Conservation (phyloP, 306 rosid genomes). For the Dryas alaskensis region DNA sequence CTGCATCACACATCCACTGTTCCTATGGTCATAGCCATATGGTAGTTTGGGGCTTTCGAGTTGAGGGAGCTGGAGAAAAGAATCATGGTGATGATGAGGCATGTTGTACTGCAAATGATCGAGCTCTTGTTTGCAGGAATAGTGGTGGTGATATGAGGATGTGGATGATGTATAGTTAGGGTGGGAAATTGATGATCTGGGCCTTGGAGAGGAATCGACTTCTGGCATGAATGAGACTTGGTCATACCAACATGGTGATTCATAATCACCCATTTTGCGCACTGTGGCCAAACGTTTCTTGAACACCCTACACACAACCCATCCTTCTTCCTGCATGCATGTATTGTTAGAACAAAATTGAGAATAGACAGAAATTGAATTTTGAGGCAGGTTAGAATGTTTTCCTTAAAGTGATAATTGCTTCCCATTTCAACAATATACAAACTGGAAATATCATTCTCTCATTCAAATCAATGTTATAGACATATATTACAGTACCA, state of each 20-base stretch:
- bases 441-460: too few relatives aligned
- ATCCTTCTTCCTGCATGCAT: constrained; percentile 62
- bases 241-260: constrained; percentile 71
- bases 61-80: constrained; percentile 80
- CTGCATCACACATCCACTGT: constrained; percentile 31
- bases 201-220: constrained; percentile 44
- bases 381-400: too few relatives aligned
- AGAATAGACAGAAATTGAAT: too few relatives aligned
- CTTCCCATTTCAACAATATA: too few relatives aligned
- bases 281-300: constrained; percentile 57
- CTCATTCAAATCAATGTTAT: too few relatives aligned
- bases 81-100: constrained; percentile 34
- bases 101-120: constrained; percentile 49
- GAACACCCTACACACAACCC: constrained; percentile 86
- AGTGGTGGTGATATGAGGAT: constrained; percentile 33
- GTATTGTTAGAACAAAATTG: too few relatives aligned
- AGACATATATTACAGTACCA: too few relatives aligned
- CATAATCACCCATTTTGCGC: constrained; percentile 60
- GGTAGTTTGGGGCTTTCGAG: constrained; percentile 64
- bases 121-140: constrained; percentile 63
- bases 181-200: constrained; percentile 27
- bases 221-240: constrained; percentile 65
- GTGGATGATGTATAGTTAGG: constrained; percentile 32
- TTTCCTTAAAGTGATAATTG: too few relatives aligned
- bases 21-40: constrained; percentile 29